phyloP scores from a whole-genome alignment of 2,329 filamentous ascomycete species.

The Paraphaeosphaeria sporulosa region DNA sequence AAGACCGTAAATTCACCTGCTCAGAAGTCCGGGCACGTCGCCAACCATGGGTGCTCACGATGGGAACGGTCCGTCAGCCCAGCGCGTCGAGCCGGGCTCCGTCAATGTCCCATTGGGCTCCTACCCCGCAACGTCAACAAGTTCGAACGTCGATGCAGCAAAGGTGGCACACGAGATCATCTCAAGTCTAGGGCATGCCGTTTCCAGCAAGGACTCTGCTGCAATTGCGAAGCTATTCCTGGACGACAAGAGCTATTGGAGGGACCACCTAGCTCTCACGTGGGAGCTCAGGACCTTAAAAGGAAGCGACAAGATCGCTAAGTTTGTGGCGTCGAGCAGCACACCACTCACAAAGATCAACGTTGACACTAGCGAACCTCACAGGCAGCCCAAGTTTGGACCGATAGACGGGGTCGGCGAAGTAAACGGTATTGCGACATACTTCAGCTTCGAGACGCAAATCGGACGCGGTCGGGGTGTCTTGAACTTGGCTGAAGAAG shows the following conservation, averaged over 20 bases:
- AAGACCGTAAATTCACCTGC: not conserved
- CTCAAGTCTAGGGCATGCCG: slow-evolving; percentile 50
- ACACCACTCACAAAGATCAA: slow-evolving; percentile 40
- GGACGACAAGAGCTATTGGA: slow-evolving; percentile 62
- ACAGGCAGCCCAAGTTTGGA: slow-evolving; percentile 32
- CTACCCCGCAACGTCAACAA: slow-evolving; percentile 47
- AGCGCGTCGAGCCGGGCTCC: slow-evolving; percentile 61
- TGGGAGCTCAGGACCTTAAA: slow-evolving; percentile 64
- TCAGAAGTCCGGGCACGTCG: not conserved
- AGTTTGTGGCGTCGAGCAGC: slow-evolving; percentile 37
- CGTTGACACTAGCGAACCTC: slow-evolving; percentile 36
- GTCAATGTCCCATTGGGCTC: slow-evolving; percentile 60
- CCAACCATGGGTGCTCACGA: slow-evolving; percentile 33
- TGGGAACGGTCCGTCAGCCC: slow-evolving; percentile 46
- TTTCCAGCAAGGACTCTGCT: slow-evolving; percentile 48
- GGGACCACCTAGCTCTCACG: slow-evolving; percentile 64
- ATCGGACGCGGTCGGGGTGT: slow-evolving; percentile 44
- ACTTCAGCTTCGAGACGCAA: slow-evolving; percentile 39
- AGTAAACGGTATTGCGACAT: slow-evolving; percentile 37
- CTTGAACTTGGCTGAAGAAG: slow-evolving; percentile 43
- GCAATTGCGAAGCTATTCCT: slow-evolving; percentile 54
- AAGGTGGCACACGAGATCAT: slow-evolving; percentile 52
- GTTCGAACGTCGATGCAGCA: slow-evolving; percentile 44
- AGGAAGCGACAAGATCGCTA: slow-evolving; percentile 55
- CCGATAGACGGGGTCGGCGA: slow-evolving; percentile 41